Evolutionary conservation across 2,329 filamentous ascomycete genomes (phyloP), one percentile per base, ranked within the genome.

Genomic region (Colletotrichum sidae): DNA sequence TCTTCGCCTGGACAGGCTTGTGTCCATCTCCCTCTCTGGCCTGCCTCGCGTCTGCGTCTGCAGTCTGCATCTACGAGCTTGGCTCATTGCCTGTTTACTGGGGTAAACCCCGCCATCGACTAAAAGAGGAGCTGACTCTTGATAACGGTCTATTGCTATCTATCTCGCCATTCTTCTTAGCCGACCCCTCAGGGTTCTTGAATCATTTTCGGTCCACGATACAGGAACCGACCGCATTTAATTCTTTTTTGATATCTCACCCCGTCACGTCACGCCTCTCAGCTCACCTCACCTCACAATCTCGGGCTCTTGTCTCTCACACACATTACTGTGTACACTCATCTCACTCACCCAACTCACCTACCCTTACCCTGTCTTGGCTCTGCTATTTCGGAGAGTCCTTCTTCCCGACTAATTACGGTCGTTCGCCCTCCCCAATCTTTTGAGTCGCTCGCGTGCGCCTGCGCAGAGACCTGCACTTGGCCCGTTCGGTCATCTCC

Each of bases 131-230:
- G 63, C 63, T 63, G 38, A 37, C 63, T 41, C 25, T 63, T 63
- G 63, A 66, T 66, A 66, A 57, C 63, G 53, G 47, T 39, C 44
- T 41, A 25, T 55, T 52, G 52, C 63, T 66, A 66, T 66, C 63
- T 66, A 58, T 66, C 59, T 64, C 59, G 46, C 52, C 59, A 64
- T 66, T 63, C 54, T 38, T 42, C 59, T 63, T 47, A 66, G 49
- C 42, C 53, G 46, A 66, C 63, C 58, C 52, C 63, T 65, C 61
- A 65, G 61, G 61, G 61, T 65, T 61, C 50, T 55, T 65, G 61
- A 61, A 65, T 65, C 61, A 65, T 60, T 55, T 50, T 5, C 25
- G 25, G 25, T 25, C 25, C 25, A 25, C 44, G 44, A 17, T 50
- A 56, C 61, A 44, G 45, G 56, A 44, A 65, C 56, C 50, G 44